Evolutionary conservation across 169 alveolate species (phyloP).

Genomic region (Besnoitia besnoiti): DNA sequence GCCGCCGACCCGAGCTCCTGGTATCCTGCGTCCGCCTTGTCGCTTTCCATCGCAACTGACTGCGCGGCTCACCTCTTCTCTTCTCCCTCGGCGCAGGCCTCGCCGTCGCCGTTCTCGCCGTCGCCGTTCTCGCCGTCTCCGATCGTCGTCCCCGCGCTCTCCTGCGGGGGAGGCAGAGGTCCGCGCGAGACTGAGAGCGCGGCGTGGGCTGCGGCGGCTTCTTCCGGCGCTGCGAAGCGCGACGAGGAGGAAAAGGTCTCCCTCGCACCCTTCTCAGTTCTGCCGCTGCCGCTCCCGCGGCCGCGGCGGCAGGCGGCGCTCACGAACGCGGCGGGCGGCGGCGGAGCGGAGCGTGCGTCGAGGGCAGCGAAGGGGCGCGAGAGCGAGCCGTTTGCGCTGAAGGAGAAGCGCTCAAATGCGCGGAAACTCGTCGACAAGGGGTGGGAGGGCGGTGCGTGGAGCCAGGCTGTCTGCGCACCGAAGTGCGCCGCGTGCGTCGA

Average conservation of each 20-base stretch:
- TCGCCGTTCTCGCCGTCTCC: too few species aligned
- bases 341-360: not conserved
- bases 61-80: too few species aligned
- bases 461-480: not conserved
- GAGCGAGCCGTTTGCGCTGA: not conserved
- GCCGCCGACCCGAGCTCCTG: too few species aligned
- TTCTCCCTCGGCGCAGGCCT: too few species aligned
- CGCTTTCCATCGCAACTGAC: too few species aligned
- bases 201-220: too few species aligned
- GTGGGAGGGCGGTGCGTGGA: not conserved
- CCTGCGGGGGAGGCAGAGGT: too few species aligned
- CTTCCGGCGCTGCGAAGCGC: not conserved
- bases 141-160: too few species aligned
- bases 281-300: not conserved
- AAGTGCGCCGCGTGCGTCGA: constrained; percentile 15
- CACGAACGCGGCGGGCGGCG: not conserved
- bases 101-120: too few species aligned
- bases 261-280: not conserved
- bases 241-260: not conserved
- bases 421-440: not conserved
- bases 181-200: too few species aligned
- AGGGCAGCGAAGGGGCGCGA: not conserved
- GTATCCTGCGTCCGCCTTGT: too few species aligned
- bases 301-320: not conserved
- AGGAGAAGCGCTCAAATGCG: not conserved